These are phyloP conservation scores for Solanum hybrid DNA, from an alignment of 305 asterid genomes.

Conservation along the genomic window DNA sequence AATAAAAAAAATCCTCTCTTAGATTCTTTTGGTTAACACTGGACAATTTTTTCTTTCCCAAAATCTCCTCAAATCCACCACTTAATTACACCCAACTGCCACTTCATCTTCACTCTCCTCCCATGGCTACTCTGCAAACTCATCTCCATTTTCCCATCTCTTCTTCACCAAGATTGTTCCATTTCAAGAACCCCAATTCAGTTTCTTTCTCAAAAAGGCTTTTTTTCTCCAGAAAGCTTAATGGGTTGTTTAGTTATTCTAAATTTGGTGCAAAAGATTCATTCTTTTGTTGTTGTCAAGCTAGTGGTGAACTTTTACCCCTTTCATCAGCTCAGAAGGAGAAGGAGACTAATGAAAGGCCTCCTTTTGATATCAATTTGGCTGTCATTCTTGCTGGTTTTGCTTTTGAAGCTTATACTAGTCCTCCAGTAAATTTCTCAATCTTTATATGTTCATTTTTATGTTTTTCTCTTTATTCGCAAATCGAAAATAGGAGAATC, in stretches of 20 bases:
- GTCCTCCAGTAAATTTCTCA: conserved; percentile 55
- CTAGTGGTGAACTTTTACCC: conserved; percentile 32
- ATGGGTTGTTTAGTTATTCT: conserved; percentile 26
- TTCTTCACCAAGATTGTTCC: conserved; percentile 32
- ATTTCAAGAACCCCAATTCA: conserved; percentile 37
- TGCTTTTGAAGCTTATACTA: conserved; percentile 92
- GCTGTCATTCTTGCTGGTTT: conserved; percentile 98
- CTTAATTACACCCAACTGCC: neutral
- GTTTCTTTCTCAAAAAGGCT: conserved; percentile 38
- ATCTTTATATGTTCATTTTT: neutral
- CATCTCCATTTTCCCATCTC: conserved; percentile 17
- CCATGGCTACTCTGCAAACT: conserved; percentile 47
- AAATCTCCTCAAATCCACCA: neutral
- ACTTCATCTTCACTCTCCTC: neutral
- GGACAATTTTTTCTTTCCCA: neutral
- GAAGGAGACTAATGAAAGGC: conserved; percentile 22
- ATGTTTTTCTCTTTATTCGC: neutral
- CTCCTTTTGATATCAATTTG: conserved; percentile 74
- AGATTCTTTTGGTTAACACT: neutral
- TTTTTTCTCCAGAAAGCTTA: conserved; percentile 22
- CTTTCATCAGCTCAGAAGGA: conserved; percentile 20
- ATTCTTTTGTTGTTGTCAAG: conserved; percentile 14
- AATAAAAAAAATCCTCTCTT: neutral
- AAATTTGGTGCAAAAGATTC: conserved; percentile 10
- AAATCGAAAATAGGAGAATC: too few species aligned